Base-by-base conservation (phyloP, 164 flowering plant genomes). In the Tetracentron sinense region DNA sequence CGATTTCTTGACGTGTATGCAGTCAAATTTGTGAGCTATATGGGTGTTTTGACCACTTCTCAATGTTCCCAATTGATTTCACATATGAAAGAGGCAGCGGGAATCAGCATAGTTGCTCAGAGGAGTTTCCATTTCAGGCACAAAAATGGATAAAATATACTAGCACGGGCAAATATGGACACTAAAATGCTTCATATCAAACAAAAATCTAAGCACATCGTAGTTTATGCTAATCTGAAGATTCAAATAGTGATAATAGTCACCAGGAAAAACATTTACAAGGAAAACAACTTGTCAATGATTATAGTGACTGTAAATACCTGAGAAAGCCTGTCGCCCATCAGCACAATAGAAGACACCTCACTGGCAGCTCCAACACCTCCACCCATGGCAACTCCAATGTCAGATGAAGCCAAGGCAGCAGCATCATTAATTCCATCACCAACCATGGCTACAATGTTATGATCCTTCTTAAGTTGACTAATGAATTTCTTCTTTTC, bases 351-450 rank as follows among this genome's bases (percentile, higher is more conserved):
- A 31, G 97, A 82, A 58, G 99, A 88, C 47, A 85, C 99, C 74
- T 95, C 99, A 79, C 94, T 88, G 11, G 99, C 97, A 65, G 97
- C 99, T 67, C 94, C 97, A 72, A 85, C 97, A 66, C 97, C 92
- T 14, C 86, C 92, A 62, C 97, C 97, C 87, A 95, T 84, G 26
- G 97, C 97, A 69, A 95, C 68, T 67, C 97, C 99, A 63, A 95
- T 64, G 73, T 92, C 82, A 57, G 97, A 75, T 63, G 85, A 79
- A 55, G 99, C 99, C 74, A 95, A 78, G 42, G 99, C 99, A 67
- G 99, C 99, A 63, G 99, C 90, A 78, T 92, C 99, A 72, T 95
- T 95, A 57, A 95, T 88, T 66, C 99, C 99, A 82, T 95, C 99
- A 42, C 99, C 99, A 68, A 92, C 99, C 97, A 95, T 95, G 17